Conservation (phyloP, 495 filamentous ascomycete genomes). For the Talaromyces adpressus region DNA sequence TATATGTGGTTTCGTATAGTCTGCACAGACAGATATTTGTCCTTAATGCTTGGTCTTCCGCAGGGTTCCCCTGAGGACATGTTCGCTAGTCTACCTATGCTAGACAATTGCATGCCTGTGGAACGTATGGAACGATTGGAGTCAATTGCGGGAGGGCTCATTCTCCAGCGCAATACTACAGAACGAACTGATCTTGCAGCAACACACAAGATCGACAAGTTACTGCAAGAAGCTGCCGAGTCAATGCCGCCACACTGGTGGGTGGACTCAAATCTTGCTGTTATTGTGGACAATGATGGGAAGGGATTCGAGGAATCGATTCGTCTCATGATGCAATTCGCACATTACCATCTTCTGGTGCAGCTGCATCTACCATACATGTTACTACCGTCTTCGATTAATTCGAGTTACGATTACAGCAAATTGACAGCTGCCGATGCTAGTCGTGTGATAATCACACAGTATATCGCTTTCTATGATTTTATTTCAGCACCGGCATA, state of each 20-base stretch:
- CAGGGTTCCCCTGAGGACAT: slow-evolving; percentile 24
- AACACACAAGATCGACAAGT: slow-evolving; percentile 12
- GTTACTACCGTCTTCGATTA: slow-evolving; percentile 5
- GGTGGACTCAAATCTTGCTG: slow-evolving; percentile 5
- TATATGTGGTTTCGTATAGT: slow-evolving; percentile 9
- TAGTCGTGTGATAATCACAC: slow-evolving; percentile 33
- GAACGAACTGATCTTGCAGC: neutral
- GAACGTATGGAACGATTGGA: slow-evolving; percentile 3
- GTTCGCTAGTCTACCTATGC: slow-evolving; percentile 7
- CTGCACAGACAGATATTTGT: slow-evolving; percentile 26
- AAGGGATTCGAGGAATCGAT: slow-evolving; percentile 9
- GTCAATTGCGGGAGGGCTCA: slow-evolving; percentile 18
- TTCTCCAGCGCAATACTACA: slow-evolving; percentile 32
- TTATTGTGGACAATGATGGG: neutral
- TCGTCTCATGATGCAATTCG: slow-evolving; percentile 26
- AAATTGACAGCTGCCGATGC: slow-evolving; percentile 31
- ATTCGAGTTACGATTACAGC: slow-evolving; percentile 18
- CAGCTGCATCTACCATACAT: slow-evolving; percentile 21
- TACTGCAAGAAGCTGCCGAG: slow-evolving; percentile 23
- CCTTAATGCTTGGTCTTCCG: slow-evolving; percentile 36
- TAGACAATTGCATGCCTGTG: neutral
- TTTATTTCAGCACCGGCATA: slow-evolving; percentile 13
- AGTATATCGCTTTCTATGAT: slow-evolving; percentile 24
- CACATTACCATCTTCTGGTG: slow-evolving; percentile 26
- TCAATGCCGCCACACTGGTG: slow-evolving; percentile 25